Evolutionary conservation across 805 yeast species (phyloP), one percentile per base, ranked within the genome.

Genomic region (Metschnikowia continentalis): DNA sequence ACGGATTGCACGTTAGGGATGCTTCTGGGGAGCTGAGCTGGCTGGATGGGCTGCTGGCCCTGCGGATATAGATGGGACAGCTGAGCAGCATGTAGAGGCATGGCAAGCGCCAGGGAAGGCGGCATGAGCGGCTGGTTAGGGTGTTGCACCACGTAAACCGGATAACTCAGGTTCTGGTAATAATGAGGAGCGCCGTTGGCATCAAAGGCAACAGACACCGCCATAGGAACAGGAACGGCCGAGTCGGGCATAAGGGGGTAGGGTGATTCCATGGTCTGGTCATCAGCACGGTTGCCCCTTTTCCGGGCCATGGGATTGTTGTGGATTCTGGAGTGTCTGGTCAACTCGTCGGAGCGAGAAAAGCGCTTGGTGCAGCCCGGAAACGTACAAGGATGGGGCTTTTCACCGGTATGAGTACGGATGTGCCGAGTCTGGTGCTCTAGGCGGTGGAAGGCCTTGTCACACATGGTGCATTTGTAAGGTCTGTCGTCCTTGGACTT

Each of bases 401-500:
- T 88, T 66, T 90, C 96, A 45, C 97, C 97, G 0, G 97, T 90
- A 70, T 90, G 96, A 8, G 96, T 90, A 51, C 96, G 76, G 58
- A 90, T 86, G 66, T 90, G 97, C 58, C 97, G 78, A 11, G 96
- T 90, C 64, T 88, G 95, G 67, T 90, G 97, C 67, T 90, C 97
- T 44, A 90, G 72, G 54, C 96, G 77, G 66, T 88, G 92, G 66
- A 90, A 90, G 8, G 95, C 89, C 70, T 89, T 88, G 46, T 81
- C 83, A 68, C 97, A 90, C 60, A 87, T 75, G 19, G 91, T 84
- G 62, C 97, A 90, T 60, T 83, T 82, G 74, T 87, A 90, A 2
- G 96, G 97, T 56, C 96, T 71, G 35, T 68, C 72, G 23, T 56
- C 61, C 39, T 56, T 54, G 33, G 48, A 32, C 49, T 55, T 56